Evolutionary conservation across 2,329 filamentous ascomycete species (phyloP).

Genomic region (Fusarium sp.): DNA sequence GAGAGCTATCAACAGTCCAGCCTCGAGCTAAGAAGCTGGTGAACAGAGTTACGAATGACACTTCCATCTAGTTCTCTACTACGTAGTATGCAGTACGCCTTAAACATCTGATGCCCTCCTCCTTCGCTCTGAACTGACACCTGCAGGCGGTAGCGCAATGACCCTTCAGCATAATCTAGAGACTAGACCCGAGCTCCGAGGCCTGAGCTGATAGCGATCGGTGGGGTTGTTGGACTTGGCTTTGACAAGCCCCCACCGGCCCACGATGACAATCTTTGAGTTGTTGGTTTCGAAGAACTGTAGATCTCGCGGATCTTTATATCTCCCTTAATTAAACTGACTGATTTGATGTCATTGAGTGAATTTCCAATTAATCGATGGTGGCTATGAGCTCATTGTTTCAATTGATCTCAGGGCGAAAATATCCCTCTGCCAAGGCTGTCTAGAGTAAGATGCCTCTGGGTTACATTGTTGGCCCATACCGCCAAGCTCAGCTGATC

Average conservation of each 20-base stretch:
- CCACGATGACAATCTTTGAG: conserved; percentile 3
- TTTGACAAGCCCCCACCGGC: neutral
- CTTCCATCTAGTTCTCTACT: neutral
- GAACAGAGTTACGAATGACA: conserved; percentile 3
- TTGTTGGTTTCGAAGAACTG: conserved; percentile 23
- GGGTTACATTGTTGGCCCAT: too few species aligned
- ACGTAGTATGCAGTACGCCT: too few species aligned
- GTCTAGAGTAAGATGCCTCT: neutral
- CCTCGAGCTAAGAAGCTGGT: neutral
- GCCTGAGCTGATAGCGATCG: conserved; percentile 10
- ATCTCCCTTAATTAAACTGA: neutral
- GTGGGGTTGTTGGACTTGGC: neutral
- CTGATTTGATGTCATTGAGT: conserved; percentile 16
- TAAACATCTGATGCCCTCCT: neutral
- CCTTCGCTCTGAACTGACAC: conserved; percentile 8
- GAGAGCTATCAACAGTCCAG: neutral
- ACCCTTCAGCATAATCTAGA: neutral
- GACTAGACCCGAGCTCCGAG: neutral
- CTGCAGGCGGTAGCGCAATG: neutral
- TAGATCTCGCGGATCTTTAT: conserved; percentile 30
- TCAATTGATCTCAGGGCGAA: neutral
- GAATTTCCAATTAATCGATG: neutral
- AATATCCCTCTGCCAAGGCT: neutral
- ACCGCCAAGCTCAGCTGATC: conserved; percentile 30
- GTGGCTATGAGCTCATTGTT: neutral